Evolutionary conservation across 2,329 filamentous ascomycete species (phyloP), one percentile per base, ranked within the genome.

Genomic region (Cercospora nicotianae): DNA sequence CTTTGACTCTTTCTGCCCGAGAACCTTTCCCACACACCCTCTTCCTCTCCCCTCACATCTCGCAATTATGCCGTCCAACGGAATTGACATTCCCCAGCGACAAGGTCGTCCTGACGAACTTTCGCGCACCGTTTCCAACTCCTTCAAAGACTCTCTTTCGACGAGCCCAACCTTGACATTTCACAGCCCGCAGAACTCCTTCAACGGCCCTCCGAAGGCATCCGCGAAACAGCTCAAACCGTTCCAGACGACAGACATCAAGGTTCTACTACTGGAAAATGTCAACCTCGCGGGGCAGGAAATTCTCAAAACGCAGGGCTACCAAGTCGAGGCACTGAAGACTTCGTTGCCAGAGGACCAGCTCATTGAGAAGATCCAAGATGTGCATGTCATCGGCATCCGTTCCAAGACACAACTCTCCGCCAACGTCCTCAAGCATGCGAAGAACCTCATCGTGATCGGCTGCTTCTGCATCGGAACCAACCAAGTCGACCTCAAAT

Each of bases 391-490:
- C 76, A 95, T 99, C 78, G 95, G 95, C 72, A 98, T 99, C 76
- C 92, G 95, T 72, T 98, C 94, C 68, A 99, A 99, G 85, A 99
- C 95, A 36, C 97, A 95, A 83, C 87, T 99, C 78, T 94, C 89
- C 8, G 90, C 91, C 70, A 90, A 89, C 76, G 92, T 99, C 30
- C 86, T 99, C 69, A 86, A 88, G 66, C 90, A 96, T 79, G 95
- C 95, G 65, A 96, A 94, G 83, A 96, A 97, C 79, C 87, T 99
- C 64, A 91, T 98, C 67, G 95, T 97, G 70, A 89, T 98, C 75
- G 95, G 95, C 69, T 99, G 95, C 84, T 99, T 99, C 87, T 99
- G 95, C 81, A 99, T 99, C 76, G 95, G 95, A 72, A 99, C 95
- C 66, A 98, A 96, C 83, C 93, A 96, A 80, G 93, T 97, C 72